These are phyloP conservation scores for Shiraia bambusicola DNA, from an alignment of 2,329 filamentous ascomycete species.

Conservation along the genomic window DNA sequence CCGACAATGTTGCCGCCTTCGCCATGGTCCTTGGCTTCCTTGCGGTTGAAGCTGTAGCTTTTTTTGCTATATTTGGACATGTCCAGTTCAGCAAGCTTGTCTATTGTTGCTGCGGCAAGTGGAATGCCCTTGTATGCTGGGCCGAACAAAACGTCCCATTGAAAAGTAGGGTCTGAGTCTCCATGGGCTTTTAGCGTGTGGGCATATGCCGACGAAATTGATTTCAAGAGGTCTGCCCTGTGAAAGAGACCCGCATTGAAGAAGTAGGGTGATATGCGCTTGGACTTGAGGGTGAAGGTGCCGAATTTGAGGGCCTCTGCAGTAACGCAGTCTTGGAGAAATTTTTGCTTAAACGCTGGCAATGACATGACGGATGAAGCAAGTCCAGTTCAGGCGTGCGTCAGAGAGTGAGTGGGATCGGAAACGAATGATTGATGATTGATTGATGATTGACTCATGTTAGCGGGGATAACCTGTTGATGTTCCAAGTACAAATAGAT, in stretches of 20 bases:
- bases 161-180: slow-evolving; percentile 47
- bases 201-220: slow-evolving; percentile 82
- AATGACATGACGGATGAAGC: slow-evolving; percentile 22
- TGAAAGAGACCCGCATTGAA: slow-evolving; percentile 95
- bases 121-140: slow-evolving; percentile 98
- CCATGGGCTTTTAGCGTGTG: slow-evolving; percentile 55
- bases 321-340: slow-evolving; percentile 68
- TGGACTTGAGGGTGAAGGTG: slow-evolving; percentile 87
- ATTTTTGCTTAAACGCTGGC: slow-evolving; percentile 62
- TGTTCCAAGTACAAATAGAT: no score
- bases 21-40: slow-evolving; percentile 94
- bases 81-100: slow-evolving; percentile 73
- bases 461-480: no score
- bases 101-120: slow-evolving; percentile 74
- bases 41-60: slow-evolving; percentile 90
- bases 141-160: slow-evolving; percentile 84
- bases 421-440: no score
- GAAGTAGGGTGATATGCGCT: slow-evolving; percentile 90
- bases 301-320: slow-evolving; percentile 77
- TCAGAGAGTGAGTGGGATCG: neutral
- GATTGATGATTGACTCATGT: no score
- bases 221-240: slow-evolving; percentile 72
- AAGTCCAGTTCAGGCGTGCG: neutral
- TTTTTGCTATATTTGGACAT: slow-evolving; percentile 65
- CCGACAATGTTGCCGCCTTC: slow-evolving; percentile 94